Conservation (phyloP, 2,329 filamentous ascomycete species). For the Aspergillus novofumigatus region DNA sequence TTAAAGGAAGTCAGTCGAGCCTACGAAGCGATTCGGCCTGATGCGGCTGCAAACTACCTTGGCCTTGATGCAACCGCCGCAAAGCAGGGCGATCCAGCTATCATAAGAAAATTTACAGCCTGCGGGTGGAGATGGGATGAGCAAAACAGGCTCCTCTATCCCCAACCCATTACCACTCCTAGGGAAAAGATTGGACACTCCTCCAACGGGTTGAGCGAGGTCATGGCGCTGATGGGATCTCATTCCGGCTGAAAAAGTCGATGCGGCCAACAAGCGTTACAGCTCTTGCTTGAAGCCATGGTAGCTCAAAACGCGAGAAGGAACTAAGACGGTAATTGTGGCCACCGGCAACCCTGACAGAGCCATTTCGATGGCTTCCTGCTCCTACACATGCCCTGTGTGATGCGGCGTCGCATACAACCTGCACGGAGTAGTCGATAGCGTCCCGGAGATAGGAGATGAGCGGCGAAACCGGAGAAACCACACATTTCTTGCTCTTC, state of each 20-base stretch:
- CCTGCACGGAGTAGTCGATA: neutral
- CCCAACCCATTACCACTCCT: slow-evolving; percentile 24
- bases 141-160: slow-evolving; percentile 30
- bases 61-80: slow-evolving; percentile 29
- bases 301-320: neutral
- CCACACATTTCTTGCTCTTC: slow-evolving; percentile 36
- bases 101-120: slow-evolving; percentile 30
- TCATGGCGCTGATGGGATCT: slow-evolving; percentile 32
- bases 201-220: slow-evolving; percentile 27
- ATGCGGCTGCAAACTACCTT: slow-evolving; percentile 33
- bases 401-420: slow-evolving; percentile 8
- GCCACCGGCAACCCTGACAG: neutral
- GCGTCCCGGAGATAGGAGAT: slow-evolving; percentile 5
- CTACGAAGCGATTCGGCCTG: slow-evolving; percentile 38
- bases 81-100: slow-evolving; percentile 22
- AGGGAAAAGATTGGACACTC: slow-evolving; percentile 11
- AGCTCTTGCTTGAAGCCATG: neutral
- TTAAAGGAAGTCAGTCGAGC: slow-evolving; percentile 35
- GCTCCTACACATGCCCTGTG: neutral
- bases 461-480: slow-evolving; percentile 24
- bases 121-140: slow-evolving; percentile 39
- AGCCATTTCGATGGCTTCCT: neutral
- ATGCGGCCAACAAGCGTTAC: neutral
- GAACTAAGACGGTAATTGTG: neutral
- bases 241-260: slow-evolving; percentile 19